Evolutionary conservation across 2,329 filamentous ascomycete genomes (phyloP), one percentile per base, ranked within the genome.

Genomic region (Magnaporthiopsis poae): DNA sequence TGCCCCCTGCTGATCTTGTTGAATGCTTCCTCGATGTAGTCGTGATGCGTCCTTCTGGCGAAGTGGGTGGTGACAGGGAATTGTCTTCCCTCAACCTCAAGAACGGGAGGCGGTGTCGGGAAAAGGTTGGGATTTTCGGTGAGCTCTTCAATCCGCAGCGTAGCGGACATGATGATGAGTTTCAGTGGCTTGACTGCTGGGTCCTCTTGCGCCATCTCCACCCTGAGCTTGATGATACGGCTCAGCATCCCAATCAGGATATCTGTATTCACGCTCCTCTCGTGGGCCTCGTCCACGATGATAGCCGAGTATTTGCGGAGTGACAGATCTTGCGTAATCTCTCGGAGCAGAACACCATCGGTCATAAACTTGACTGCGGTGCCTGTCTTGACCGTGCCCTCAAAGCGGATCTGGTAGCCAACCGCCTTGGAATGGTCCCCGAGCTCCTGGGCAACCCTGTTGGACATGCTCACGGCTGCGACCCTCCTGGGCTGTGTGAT

Each of bases 301-400:
- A 99, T 90, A 18, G 90, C 90, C 0, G 94, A 97, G 76, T 99
- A 99, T 72, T 96, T 96, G 64, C 84, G 86, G 61, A 99, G 79
- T 0, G 91, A 84, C 73, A 98, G 92, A 74, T 99, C 95, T 70
- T 95, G 88, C 0, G 91, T 88, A 66, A 97, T 89, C 77, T 99
- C 95, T 67, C 95, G 88, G 12, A 99, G 84, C 68, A 99, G 81
- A 35, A 99, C 92, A 83, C 95, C 95, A 76, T 99, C 95, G 0
- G 95, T 99, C 93, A 99, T 97, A 79, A 98, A 99, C 76, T 99
- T 99, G 75, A 99, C 86, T 7, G 91, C 90, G 0, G 95, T 99
- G 65, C 92, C 89, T 35, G 87, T 81, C 63, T 88, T 86, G 1
- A 90, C 88, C 0, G 88, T 94, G 64, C 90, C 92, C 74, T 99